phyloP scores from a whole-genome alignment of 805 yeast genomes.

The Spathaspora sp. region DNA sequence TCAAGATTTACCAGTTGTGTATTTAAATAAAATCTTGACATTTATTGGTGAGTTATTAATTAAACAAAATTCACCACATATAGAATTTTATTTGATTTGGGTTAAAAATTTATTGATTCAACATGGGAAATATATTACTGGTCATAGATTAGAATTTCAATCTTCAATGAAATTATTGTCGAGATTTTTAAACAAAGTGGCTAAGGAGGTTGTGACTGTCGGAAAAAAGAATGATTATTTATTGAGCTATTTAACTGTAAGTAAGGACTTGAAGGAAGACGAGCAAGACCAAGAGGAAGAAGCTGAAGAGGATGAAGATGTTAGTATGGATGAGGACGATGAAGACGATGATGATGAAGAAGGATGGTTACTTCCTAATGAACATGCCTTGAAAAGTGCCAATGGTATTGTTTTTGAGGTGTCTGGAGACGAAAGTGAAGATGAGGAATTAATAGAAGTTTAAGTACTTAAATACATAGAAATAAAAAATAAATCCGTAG shows the following conservation, averaged over 20 bases:
- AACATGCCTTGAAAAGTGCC: conserved; percentile 8
- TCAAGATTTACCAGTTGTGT: conserved; percentile 71
- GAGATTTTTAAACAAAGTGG: conserved; percentile 68
- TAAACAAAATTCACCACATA: conserved; percentile 61
- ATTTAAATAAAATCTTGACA: conserved; percentile 60
- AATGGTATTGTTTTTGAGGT: conserved; percentile 11
- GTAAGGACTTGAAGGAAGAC: conserved; percentile 14
- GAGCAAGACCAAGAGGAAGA: conserved; percentile 20
- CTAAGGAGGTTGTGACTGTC: conserved; percentile 64
- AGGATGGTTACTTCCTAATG: conserved; percentile 29
- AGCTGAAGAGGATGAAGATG: conserved; percentile 21
- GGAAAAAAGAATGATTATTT: conserved; percentile 53
- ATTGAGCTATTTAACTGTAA: conserved; percentile 46
- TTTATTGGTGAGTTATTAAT: conserved; percentile 67
- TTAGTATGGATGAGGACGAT: conserved; percentile 11
- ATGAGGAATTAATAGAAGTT: conserved; percentile 9
- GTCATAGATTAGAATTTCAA: conserved; percentile 58
- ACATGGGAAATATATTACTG: conserved; percentile 75
- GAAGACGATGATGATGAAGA: conserved; percentile 27
- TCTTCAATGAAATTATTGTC: conserved; percentile 67
- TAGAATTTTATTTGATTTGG: conserved; percentile 86
- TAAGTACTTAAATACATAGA: neutral
- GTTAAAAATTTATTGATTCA: conserved; percentile 59
- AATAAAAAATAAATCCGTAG: neutral
- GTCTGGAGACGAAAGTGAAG: conserved; percentile 7